Base-by-base conservation (phyloP, 768 basidiomycete genomes). In the Russula compacta region DNA sequence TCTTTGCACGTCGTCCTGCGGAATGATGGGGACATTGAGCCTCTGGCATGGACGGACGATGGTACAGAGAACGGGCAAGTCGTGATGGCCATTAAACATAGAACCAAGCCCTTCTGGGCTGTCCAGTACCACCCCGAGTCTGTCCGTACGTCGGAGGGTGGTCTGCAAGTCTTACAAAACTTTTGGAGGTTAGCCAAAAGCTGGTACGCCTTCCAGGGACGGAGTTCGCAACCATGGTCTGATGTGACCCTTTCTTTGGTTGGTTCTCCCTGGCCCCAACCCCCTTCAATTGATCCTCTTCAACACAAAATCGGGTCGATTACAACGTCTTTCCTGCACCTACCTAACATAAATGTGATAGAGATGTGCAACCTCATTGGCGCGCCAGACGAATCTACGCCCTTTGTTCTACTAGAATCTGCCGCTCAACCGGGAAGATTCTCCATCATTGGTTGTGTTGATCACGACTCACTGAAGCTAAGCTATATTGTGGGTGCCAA, bases 61-160 rank as follows among this genome's bases (percentile, higher is more conserved):
- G 82, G 76, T 24, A 73, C 73, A 24, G 86, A 85, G 56, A 84
- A 88, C 61, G 86, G 85, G 6, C 76, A 67, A 47, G 83, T 90
- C 21, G 76, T 89, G 49, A 92, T 93, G 90, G 89, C 84, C 43
- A 73, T 81, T 32, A 80, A 78, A 64, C 91, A 93, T 69, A 76
- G 64, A 53, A 71, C 66, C 24, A 79, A 77, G 61, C 90, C 91
- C 4, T 89, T 90, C 68, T 92, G 87, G 86, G 89, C 87, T 4
- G 91, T 93, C 24, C 91, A 93, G 68, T 93, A 92, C 70, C 91
- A 93, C 69, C 91, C 91, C 6, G 91, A 92, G 69, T 92, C 90
- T 4, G 81, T 87, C 4, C 79, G 86, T 66, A 92, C 89, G 2
- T 74, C 76, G 46, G 81, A 79, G 2, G 87, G 86, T 6, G 89